These are phyloP conservation scores for Gentiana straminea DNA, from an alignment of 257 asterid species.

Conservation along the genomic window DNA sequence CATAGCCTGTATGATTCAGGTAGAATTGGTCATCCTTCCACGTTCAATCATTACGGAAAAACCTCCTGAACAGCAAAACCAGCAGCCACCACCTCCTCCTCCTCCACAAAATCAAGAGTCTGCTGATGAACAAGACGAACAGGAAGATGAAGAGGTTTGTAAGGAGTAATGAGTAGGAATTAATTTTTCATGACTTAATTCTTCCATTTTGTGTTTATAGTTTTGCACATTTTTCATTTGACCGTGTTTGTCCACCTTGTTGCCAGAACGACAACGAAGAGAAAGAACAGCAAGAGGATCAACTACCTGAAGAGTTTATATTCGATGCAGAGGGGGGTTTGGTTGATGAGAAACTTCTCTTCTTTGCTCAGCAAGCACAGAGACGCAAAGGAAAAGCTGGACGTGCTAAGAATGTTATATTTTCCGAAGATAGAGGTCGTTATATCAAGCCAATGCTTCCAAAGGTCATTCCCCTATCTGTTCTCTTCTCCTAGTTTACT, in stretches of 20 bases:
- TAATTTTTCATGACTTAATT: not conserved
- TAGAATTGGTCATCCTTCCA: conserved; percentile 77
- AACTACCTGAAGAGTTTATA: conserved; percentile 91
- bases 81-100: conserved; percentile 68
- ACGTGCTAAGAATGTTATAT: conserved; percentile 89
- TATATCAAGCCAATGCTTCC: conserved; percentile 98
- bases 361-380: conserved; percentile 98
- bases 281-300: conserved; percentile 81
- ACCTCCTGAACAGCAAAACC: conserved; percentile 58
- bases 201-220: too few species aligned
- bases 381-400: conserved; percentile 89
- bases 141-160: conserved; percentile 59
- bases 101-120: conserved; percentile 79
- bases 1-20: conserved; percentile 32
- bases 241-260: conserved; percentile 3
- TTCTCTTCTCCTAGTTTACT: not conserved
- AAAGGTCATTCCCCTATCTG: conserved; percentile 42
- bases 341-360: conserved; percentile 95
- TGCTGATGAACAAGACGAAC: conserved; percentile 61
- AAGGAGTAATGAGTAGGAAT: not conserved
- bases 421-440: conserved; percentile 96
- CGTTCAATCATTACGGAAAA: conserved; percentile 58
- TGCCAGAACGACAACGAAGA: conserved; percentile 68
- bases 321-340: conserved; percentile 96
- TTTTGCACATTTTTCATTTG: too few species aligned